These are phyloP conservation scores for Gliomastix tumulicola DNA, from an alignment of 2,329 filamentous ascomycete species.

Conservation along the genomic window DNA sequence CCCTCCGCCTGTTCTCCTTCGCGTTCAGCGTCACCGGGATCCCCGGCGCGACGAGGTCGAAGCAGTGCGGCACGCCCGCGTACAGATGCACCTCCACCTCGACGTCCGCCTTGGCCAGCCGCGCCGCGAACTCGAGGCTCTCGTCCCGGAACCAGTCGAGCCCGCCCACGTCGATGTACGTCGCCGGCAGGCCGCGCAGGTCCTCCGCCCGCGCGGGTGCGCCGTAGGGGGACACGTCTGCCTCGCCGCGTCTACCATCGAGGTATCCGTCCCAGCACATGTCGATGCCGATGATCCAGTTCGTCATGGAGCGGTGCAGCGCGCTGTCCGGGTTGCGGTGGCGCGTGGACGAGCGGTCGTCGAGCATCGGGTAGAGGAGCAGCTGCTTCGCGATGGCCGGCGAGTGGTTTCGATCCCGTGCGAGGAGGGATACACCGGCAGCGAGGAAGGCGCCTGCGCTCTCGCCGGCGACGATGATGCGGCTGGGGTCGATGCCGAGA, in stretches of 20 bases:
- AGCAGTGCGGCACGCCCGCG: conserved; percentile 30
- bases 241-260: conserved; percentile 3
- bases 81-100: conserved; percentile 31
- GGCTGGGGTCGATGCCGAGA: conserved; percentile 11
- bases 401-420: conserved; percentile 13
- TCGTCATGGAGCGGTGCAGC: conserved; percentile 8
- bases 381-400: conserved; percentile 22
- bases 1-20: conserved; percentile 1
- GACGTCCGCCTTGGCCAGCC: conserved; percentile 19
- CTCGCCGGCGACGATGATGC: conserved; percentile 12
- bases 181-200: conserved; percentile 20
- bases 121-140: conserved; percentile 17
- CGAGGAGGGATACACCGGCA: conserved; percentile 28
- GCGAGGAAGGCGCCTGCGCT: conserved; percentile 13
- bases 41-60: conserved; percentile 9
- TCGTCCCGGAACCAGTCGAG: conserved; percentile 30
- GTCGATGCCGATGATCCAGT: conserved; percentile 5
- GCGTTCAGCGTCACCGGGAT: conserved; percentile 1
- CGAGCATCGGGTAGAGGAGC: conserved; percentile 24
- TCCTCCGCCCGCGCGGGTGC: conserved; percentile 14
- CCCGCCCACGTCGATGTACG: conserved; percentile 28
- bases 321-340: not conserved
- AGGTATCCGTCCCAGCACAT: conserved; percentile 13
- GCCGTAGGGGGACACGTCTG: conserved; percentile 8
- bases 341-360: conserved; percentile 13